Evolutionary conservation across 768 basidiomycete genomes (phyloP).

Genomic region (Galerina sulciceps): DNA sequence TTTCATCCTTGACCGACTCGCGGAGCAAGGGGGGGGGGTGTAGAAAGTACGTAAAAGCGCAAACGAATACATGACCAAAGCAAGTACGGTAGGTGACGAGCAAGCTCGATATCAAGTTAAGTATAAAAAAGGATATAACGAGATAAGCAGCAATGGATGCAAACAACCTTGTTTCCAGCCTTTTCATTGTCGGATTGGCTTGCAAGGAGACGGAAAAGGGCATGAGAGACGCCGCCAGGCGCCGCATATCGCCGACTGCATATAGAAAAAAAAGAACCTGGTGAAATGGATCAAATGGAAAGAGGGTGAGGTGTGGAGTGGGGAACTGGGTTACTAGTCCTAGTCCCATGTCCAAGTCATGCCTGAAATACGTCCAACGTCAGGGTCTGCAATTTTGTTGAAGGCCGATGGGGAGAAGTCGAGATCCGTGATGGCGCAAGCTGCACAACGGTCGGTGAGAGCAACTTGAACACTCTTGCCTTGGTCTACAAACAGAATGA

Average conservation of each 20-base stretch:
- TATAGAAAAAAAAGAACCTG: constrained; percentile 9
- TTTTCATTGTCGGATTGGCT: constrained; percentile 19
- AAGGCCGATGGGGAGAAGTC: constrained; percentile 72
- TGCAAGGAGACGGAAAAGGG: constrained; percentile 20
- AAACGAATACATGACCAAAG: constrained; percentile 36
- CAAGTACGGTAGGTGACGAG: constrained; percentile 33
- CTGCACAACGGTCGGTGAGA: constrained; percentile 67
- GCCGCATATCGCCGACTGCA: constrained; percentile 25
- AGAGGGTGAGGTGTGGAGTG: constrained; percentile 7
- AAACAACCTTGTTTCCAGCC: constrained; percentile 23
- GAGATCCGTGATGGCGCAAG: constrained; percentile 53
- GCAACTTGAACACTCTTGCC: constrained; percentile 52
- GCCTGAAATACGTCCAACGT: constrained; percentile 53
- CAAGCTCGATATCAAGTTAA: constrained; percentile 29
- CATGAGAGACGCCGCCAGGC: constrained; percentile 31
- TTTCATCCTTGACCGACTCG: constrained; percentile 19
- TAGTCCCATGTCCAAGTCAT: constrained; percentile 57
- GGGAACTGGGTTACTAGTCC: constrained; percentile 24
- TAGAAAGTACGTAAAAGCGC: constrained; percentile 6
- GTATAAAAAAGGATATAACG: constrained; percentile 19
- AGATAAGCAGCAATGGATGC: constrained; percentile 15
- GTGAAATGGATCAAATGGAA: constrained; percentile 11
- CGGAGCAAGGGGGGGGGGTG: constrained; percentile 3
- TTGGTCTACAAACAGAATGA: constrained; percentile 40
- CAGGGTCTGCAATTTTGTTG: constrained; percentile 40